These are phyloP conservation scores for Rubroboletus pulcherrimus DNA, from an alignment of 768 basidiomycete genomes.

Conservation along the genomic window DNA sequence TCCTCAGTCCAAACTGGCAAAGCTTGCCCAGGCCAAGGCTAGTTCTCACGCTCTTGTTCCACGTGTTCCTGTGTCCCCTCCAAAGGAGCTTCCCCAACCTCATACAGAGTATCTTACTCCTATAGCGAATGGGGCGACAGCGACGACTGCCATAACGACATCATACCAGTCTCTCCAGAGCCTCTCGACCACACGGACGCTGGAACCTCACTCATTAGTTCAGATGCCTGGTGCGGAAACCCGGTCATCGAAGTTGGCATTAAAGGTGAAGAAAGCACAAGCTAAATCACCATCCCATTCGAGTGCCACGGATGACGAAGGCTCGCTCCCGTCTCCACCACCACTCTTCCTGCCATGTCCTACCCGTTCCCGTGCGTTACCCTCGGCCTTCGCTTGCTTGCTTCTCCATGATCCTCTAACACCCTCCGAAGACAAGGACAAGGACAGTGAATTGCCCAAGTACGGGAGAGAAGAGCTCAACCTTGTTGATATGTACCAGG, in stretches of 20 bases:
- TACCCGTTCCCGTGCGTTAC: constrained; percentile 62
- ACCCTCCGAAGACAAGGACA: constrained; percentile 35
- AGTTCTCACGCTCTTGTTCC: constrained; percentile 19
- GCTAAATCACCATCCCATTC: constrained; percentile 37
- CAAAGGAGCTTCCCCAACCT: constrained; percentile 39
- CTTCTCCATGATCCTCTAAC: constrained; percentile 54
- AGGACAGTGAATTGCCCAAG: constrained; percentile 27
- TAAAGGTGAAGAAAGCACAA: constrained; percentile 64
- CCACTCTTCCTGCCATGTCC: constrained; percentile 58
- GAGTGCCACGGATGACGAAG: constrained; percentile 39
- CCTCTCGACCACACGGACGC: constrained; percentile 39
- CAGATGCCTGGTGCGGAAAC: constrained; percentile 32
- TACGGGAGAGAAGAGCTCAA: constrained; percentile 32
- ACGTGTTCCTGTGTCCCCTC: constrained; percentile 29
- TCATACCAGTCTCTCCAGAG: constrained; percentile 71
- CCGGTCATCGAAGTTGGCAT: constrained; percentile 70
- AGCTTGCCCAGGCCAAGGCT: constrained; percentile 62
- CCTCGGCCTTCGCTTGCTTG: constrained; percentile 73
- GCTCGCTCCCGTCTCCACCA: constrained; percentile 35
- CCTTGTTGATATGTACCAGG: constrained; percentile 28
- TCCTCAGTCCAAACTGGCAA: constrained; percentile 67
- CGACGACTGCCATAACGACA: constrained; percentile 80
- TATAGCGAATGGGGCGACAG: constrained; percentile 79
- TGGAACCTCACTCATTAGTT: constrained; percentile 20
- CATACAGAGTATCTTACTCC: constrained; percentile 73